Percentiles rank a stretch among this genome's conserved stretches.
These are phyloP conservation scores for Brassica juncea DNA, from an alignment of 345 rosid species.

Conservation along the genomic window DNA sequence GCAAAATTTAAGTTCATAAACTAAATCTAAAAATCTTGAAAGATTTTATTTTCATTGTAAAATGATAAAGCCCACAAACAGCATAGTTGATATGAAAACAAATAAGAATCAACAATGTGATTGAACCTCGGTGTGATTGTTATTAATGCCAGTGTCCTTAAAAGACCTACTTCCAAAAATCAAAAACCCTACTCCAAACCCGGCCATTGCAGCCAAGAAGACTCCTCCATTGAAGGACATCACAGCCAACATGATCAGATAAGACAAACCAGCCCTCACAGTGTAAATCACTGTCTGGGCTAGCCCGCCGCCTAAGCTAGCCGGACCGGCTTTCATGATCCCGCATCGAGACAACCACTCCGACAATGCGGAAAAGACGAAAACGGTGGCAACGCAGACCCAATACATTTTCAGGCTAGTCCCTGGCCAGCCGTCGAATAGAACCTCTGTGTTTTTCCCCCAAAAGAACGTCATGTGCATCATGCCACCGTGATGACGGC, in stretches of 20 bases:
- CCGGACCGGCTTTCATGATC: constrained; percentile 53
- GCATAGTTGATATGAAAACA: background rate
- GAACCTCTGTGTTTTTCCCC: constrained; percentile 62
- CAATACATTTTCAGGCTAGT: constrained; percentile 62
- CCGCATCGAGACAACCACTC: constrained; percentile 53
- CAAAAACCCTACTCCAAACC: constrained; percentile 70
- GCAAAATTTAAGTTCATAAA: no score
- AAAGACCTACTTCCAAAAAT: constrained; percentile 57
- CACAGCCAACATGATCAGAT: constrained; percentile 74
- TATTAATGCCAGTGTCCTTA: constrained; percentile 18
- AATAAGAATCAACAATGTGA: constrained; percentile 34
- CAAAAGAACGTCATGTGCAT: constrained; percentile 61
- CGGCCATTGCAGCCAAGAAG: constrained; percentile 66
- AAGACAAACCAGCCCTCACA: constrained; percentile 55
- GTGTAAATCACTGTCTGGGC: constrained; percentile 49
- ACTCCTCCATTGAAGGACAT: constrained; percentile 85
- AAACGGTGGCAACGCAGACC: constrained; percentile 52
- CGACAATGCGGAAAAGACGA: constrained; percentile 48
- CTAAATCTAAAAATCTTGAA: background rate
- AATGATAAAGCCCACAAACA: background rate
- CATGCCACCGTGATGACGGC: constrained; percentile 37
- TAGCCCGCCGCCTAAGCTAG: constrained; percentile 51
- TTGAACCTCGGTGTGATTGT: constrained; percentile 31
- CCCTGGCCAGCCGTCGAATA: constrained; percentile 83
- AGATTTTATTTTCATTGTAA: background rate